Evolutionary conservation across 345 rosid genomes (phyloP).

Genomic region (Syzygium grande): DNA sequence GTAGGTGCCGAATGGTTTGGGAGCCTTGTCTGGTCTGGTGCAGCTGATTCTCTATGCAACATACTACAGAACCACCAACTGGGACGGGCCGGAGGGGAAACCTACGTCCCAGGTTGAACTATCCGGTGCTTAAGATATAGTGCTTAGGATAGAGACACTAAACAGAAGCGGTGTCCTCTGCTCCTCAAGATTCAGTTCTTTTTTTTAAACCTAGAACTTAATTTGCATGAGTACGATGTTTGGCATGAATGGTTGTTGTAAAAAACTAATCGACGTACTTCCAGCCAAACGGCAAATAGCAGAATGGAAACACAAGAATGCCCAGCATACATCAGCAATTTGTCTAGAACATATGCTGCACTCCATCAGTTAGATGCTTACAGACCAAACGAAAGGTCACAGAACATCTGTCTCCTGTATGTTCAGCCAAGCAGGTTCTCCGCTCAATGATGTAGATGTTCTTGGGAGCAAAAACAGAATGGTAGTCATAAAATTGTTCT

Average conservation of each 20-base stretch:
- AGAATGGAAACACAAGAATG: neutral
- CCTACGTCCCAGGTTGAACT: slow-evolving; percentile 16
- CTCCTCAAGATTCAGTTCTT: neutral
- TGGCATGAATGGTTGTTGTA: neutral
- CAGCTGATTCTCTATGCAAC: slow-evolving; percentile 36
- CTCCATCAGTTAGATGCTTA: neutral
- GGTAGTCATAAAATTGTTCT: neutral
- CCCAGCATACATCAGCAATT: neutral
- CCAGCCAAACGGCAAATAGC: neutral
- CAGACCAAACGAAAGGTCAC: neutral
- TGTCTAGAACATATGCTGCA: neutral
- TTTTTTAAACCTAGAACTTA: neutral
- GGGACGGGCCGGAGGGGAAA: slow-evolving; percentile 25
- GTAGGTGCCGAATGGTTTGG: slow-evolving; percentile 44
- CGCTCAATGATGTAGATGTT: neutral
- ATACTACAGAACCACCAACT: slow-evolving; percentile 35
- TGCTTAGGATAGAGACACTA: neutral
- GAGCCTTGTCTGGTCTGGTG: slow-evolving; percentile 36
- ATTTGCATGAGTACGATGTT: neutral
- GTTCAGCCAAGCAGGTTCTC: neutral
- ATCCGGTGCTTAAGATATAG: neutral
- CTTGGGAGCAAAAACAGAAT: neutral
- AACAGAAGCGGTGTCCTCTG: neutral
- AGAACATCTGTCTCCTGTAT: neutral
- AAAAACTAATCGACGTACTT: neutral